phyloP scores from a whole-genome alignment of 768 basidiomycete genomes.

The Stropharia rugosoannulata region DNA sequence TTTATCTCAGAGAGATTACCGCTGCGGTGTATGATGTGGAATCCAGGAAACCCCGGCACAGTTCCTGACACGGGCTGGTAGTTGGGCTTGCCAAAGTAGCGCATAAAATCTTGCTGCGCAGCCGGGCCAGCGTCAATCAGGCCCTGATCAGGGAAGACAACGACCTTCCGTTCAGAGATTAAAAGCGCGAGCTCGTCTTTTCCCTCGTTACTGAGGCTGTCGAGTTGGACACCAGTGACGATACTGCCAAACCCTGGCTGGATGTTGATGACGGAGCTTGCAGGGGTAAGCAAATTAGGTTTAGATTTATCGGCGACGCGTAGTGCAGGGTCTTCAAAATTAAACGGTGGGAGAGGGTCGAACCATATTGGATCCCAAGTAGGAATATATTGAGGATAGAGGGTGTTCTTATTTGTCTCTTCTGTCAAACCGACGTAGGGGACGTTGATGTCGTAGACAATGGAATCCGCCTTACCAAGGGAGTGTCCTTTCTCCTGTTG shows the following conservation, averaged over 20 bases:
- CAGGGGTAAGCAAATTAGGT: conserved; percentile 3
- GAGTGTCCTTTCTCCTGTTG: no score
- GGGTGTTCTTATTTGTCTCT: conserved; percentile 1
- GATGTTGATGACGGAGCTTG: neutral
- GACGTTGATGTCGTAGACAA: conserved; percentile 9
- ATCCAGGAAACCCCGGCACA: conserved; percentile 8
- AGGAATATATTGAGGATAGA: conserved; percentile 8
- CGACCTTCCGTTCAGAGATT: conserved; percentile 11
- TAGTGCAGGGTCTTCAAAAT: conserved; percentile 9
- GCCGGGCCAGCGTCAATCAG: conserved; percentile 9
- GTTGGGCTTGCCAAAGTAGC: conserved; percentile 12
- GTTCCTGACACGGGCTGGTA: conserved; percentile 12
- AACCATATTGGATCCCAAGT: conserved; percentile 11
- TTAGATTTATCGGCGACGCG: conserved; percentile 7
- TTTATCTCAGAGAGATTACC: conserved; percentile 9
- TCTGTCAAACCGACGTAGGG: conserved; percentile 4
- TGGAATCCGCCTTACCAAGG: no score
- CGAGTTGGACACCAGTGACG: conserved; percentile 5
- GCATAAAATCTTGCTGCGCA: conserved; percentile 10
- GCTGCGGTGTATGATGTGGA: conserved; percentile 14
- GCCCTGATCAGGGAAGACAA: conserved; percentile 11
- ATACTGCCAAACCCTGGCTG: conserved; percentile 7
- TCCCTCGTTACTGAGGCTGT: neutral
- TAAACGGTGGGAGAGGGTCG: conserved; percentile 8
- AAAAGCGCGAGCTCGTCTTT: conserved; percentile 14